These are phyloP conservation scores for Pleurotus giganteus DNA, from an alignment of 768 basidiomycete genomes.

Conservation along the genomic window DNA sequence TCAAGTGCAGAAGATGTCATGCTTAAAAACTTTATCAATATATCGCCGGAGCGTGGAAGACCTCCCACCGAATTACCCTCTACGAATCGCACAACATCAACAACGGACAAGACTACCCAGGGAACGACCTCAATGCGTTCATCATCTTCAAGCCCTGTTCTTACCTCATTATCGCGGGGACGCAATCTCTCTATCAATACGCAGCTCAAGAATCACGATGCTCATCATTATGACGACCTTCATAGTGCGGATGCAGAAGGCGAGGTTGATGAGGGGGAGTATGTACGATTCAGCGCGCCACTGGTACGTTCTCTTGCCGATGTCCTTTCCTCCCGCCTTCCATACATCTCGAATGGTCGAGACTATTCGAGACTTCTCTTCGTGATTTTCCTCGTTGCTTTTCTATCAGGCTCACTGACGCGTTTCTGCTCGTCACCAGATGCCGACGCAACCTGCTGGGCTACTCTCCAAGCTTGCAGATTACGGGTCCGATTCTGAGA, in stretches of 20 bases:
- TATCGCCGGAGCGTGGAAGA: too few species aligned
- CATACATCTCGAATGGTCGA: background rate
- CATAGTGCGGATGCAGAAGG: background rate
- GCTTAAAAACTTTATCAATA: too few species aligned
- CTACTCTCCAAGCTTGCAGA: background rate
- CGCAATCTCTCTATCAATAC: background rate
- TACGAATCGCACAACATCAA: too few species aligned
- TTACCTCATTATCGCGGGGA: background rate
- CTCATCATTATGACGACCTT: background rate
- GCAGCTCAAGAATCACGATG: background rate
- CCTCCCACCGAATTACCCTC: too few species aligned
- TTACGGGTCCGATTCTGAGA: background rate
- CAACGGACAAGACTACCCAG: too few species aligned
- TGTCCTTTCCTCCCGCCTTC: background rate
- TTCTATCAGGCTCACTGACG: background rate
- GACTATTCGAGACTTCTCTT: background rate
- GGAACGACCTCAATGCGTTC: too few species aligned
- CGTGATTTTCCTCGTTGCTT: too few species aligned
- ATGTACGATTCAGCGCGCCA: background rate
- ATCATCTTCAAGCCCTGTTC: too few species aligned
- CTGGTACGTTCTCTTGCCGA: too few species aligned
- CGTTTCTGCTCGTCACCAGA: background rate
- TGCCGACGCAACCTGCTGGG: background rate
- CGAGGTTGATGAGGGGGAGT: background rate
- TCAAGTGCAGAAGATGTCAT: too few species aligned